Base-by-base conservation (phyloP, 768 basidiomycete genomes). In the Lentinula sp. region DNA sequence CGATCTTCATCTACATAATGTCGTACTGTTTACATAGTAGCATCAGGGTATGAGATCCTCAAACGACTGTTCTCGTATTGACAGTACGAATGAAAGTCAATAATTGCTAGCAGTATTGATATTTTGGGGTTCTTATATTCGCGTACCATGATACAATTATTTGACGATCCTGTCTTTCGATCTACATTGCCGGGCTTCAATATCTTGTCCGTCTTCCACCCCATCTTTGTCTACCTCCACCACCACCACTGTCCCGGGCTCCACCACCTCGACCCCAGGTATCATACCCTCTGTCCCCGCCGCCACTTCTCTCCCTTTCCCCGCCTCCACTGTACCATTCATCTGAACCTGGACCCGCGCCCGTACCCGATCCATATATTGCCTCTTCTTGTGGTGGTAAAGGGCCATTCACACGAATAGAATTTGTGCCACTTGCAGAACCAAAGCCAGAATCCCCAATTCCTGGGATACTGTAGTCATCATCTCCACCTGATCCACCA, bases 401-500 rank as follows among this genome's bases (percentile, higher is more conserved):
- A 39, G 69, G 62, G 6, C 69, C 70, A n/a, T 64, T 45, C 61
- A 66, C 8, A 72, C 66, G 8, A 70, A 63, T 61, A 65, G 65
- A 58, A 73, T 68, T 65, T 70, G 70, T 72, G 33, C 51, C 33
- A 15, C 20, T 39, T 28, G 23, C 20, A 41, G 53, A 42, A 16
- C 55, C 37, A n/a, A 41, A 37, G 12, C 55, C 55, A 73, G 67
- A 66, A 72, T 74, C 74, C 10, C 85, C 81, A 62, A 90, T 76
- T 1, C 88, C 89, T 33, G 89, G 90, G 18, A 90, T 85, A 63
- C 79, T 77, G 62, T 85, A 85, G 48, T 88, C 87, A 53, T 69
- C 70, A n/a, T 67, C 73, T 56, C 69, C 74, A 53, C 41, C 41
- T 2, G 33, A 57, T 51, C 33, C 70, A 71, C 41, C 68, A 72